Base-by-base conservation (phyloP, 352 stramenopile species). In the Elongisporangium senticosum region DNA sequence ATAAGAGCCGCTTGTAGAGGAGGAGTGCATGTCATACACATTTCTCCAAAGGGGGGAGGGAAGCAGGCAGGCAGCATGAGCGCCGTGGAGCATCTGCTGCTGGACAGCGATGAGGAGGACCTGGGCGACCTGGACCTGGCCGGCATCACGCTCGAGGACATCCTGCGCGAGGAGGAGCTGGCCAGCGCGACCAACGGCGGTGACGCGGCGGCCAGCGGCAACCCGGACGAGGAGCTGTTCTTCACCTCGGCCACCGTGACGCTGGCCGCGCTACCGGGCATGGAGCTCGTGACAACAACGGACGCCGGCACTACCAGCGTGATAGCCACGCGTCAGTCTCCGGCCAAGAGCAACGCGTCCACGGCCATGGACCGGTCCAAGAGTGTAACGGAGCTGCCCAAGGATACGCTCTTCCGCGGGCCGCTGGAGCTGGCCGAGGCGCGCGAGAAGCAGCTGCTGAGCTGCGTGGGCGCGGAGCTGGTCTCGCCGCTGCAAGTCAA, bases 401-500 rank as follows among this genome's bases (percentile, higher is more conserved):
- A 47, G 7, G 17, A 66, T 28, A 62, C 49, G n/a, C 75, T 77
- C 26, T 83, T 89, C 28, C 75, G 81, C 15, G 79, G 74, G 8
- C 69, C 83, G 53, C 63, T 95, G 51, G 75, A 93, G 67, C 88
- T 95, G 48, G 85, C 85, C 2, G 82, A 92, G 55, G 81, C 85
- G 7, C 68, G 83, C 15, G 85, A 95, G 68, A 83, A 88, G 54
- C 77, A 90, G 62, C 69, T 95, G 20, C 68, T 95, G 58, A 92
- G 82, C 64, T 90, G 81, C 24, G 78, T 92, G n/a, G 78, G 79
- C 8, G 85, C 92, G 43, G 82, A 91, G 51, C 66, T 95, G 43
- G 79, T 95, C 51, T 93, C 83, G 14, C 85, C 85, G 21, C 59
- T 95, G 56, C 83, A 92, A 56, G 81, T 93, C 51, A 95, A 95